phyloP scores from a whole-genome alignment of 2,329 filamentous ascomycete genomes.

The Metarhizium brunneum region DNA sequence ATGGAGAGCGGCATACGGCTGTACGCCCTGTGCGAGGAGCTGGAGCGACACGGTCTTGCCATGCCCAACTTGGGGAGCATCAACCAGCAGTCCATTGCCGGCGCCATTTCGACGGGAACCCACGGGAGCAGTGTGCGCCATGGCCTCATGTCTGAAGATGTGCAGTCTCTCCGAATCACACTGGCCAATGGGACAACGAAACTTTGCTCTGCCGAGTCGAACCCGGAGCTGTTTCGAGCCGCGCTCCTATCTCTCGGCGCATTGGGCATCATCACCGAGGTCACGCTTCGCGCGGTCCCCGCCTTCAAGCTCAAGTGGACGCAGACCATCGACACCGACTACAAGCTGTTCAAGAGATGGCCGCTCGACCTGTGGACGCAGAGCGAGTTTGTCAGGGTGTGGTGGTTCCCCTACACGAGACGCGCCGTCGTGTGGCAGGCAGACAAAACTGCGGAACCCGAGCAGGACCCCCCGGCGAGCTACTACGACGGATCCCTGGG shows the following conservation, averaged over 20 bases:
- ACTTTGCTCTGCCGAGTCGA: constrained; percentile 58
- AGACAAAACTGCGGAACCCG: constrained; percentile 60
- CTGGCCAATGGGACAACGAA: constrained; percentile 70
- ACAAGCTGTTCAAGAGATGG: constrained; percentile 63
- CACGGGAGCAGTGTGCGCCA: constrained; percentile 82
- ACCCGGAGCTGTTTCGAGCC: constrained; percentile 76
- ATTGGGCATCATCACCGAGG: constrained; percentile 81
- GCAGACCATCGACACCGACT: constrained; percentile 67
- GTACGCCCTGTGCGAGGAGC: constrained; percentile 59
- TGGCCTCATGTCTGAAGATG: constrained; percentile 73
- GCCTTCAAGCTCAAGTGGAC: constrained; percentile 80
- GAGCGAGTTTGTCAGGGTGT: constrained; percentile 84
- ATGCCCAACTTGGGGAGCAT: constrained; percentile 93
- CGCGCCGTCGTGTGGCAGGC: constrained; percentile 85
- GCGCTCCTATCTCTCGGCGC: constrained; percentile 82
- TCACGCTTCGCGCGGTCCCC: constrained; percentile 74
- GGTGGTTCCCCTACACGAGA: constrained; percentile 94
- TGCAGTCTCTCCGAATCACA: constrained; percentile 68
- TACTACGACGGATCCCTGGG: constrained; percentile 80
- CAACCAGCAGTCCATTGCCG: constrained; percentile 85
- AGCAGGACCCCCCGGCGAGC: constrained; percentile 49
- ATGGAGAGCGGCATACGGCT: constrained; percentile 88
- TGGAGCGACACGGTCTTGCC: constrained; percentile 68
- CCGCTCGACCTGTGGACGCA: constrained; percentile 66
- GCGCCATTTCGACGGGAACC: constrained; percentile 85